phyloP scores from a whole-genome alignment of 2,329 filamentous ascomycete species.

The Aureobasidium sp. region DNA sequence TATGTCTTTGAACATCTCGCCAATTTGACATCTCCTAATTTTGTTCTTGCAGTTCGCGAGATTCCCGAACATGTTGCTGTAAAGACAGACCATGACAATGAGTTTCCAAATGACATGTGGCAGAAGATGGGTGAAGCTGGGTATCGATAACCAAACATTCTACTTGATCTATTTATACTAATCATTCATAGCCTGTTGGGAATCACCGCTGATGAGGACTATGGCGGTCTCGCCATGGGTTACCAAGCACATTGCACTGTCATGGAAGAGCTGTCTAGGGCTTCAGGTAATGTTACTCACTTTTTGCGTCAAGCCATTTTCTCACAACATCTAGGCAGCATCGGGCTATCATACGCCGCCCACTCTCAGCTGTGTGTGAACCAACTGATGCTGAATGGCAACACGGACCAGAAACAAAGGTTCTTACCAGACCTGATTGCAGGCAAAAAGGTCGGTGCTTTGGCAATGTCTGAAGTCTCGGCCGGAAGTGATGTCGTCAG shows the following conservation, averaged over 20 bases:
- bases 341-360: conserved; percentile 87
- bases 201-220: conserved; percentile 86
- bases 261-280: conserved; percentile 88
- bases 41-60: conserved; percentile 54
- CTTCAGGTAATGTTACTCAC: conserved; percentile 49
- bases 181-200: conserved; percentile 60
- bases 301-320: background rate
- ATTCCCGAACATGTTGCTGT: conserved; percentile 77
- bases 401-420: conserved; percentile 64
- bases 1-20: conserved; percentile 19
- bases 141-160: conserved; percentile 19
- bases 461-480: conserved; percentile 92
- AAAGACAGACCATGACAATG: conserved; percentile 75
- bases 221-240: conserved; percentile 82
- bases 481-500: conserved; percentile 89
- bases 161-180: background rate
- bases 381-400: conserved; percentile 86
- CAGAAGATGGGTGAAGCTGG: conserved; percentile 82
- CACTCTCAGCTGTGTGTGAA: conserved; percentile 97
- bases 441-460: conserved; percentile 71
- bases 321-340: conserved; percentile 39
- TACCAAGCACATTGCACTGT: conserved; percentile 96
- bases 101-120: conserved; percentile 90
- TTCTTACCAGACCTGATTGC: conserved; percentile 75
- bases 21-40: background rate